phyloP scores from a whole-genome alignment of 163 green algal genomes.

The Volvox carteri region DNA sequence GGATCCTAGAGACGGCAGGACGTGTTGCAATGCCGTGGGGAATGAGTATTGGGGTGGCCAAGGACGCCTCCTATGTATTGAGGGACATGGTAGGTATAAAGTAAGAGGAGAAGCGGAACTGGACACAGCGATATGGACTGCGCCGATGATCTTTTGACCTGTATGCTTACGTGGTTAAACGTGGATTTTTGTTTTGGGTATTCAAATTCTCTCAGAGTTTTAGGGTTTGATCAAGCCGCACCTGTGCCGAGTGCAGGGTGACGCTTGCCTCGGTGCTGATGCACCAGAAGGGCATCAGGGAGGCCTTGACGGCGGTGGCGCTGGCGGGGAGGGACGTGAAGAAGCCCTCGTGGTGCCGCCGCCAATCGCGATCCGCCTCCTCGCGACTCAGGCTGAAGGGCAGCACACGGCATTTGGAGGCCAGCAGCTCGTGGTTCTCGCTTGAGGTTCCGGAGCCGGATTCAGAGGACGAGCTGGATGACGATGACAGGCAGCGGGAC shows the following conservation, averaged over 20 bases:
- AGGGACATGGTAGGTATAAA: too few species aligned
- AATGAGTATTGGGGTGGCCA: too few species aligned
- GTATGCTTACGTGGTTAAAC: too few species aligned
- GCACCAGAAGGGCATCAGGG: conserved; percentile 51
- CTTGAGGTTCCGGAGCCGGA: not conserved
- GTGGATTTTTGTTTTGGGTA: too few species aligned
- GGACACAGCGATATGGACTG: too few species aligned
- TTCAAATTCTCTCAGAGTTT: too few species aligned
- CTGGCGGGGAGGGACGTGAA: conserved; percentile 2
- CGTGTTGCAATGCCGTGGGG: too few species aligned
- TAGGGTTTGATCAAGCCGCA: too few species aligned
- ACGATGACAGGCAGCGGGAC: not conserved
- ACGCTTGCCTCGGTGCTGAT: not conserved
- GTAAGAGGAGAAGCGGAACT: too few species aligned
- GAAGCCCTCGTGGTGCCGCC: conserved; percentile 29
- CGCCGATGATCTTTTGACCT: too few species aligned
- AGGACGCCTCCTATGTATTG: too few species aligned
- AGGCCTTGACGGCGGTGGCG: not conserved
- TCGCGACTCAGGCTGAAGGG: not conserved
- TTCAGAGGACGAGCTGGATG: conserved; percentile 1
- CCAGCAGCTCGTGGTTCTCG: conserved; percentile 13
- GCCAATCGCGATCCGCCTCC: conserved; percentile 7
- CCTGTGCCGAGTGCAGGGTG: conserved; percentile 39
- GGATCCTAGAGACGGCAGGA: too few species aligned
- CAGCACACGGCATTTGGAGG: conserved; percentile 48